A percentile compares a stretch with the other conserved stretches of the same genome.
These are phyloP conservation scores for Boletus sp. DNA, from an alignment of 1,284 basidiomycete genomes.

Conservation along the genomic window DNA sequence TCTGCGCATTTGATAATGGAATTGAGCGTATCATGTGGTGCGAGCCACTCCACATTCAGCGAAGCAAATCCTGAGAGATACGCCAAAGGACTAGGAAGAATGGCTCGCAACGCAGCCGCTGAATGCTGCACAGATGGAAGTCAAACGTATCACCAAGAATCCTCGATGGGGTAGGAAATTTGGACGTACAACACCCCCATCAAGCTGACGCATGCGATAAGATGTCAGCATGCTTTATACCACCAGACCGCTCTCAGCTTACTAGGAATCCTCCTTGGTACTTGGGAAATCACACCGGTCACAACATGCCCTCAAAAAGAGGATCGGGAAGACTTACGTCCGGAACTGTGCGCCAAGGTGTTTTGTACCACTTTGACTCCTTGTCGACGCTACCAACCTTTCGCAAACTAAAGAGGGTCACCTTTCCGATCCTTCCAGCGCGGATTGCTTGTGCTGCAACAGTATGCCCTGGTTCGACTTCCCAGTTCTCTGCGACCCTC, in stretches of 20 bases:
- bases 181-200: constrained; percentile 68
- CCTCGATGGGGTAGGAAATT: constrained; percentile 3
- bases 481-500: constrained; percentile 86
- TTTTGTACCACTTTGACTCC: constrained; percentile 76
- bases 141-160: constrained; percentile 1
- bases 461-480: constrained; percentile 66
- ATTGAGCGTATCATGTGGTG: constrained; percentile 77
- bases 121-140: constrained; percentile 52
- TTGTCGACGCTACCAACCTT: constrained; percentile 61
- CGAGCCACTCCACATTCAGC: constrained; percentile 68
- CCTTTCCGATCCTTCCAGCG: constrained; percentile 63
- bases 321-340: constrained; percentile 53
- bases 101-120: constrained; percentile 59
- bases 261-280: constrained; percentile 84
- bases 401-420: constrained; percentile 64
- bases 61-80: constrained; percentile 67
- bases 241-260: constrained; percentile 28
- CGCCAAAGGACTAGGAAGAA: constrained; percentile 58
- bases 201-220: constrained; percentile 46
- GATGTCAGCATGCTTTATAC: not conserved
- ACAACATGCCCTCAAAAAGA: constrained; percentile 1
- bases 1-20: constrained; percentile 53
- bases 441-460: constrained; percentile 57
- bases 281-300: constrained; percentile 39
- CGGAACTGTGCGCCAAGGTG: constrained; percentile 82